Percentiles rank a stretch among this genome's conserved stretches.
Evolutionary conservation across 768 basidiomycete species (phyloP).

Genomic region (Pleurotus pulmonarius): DNA sequence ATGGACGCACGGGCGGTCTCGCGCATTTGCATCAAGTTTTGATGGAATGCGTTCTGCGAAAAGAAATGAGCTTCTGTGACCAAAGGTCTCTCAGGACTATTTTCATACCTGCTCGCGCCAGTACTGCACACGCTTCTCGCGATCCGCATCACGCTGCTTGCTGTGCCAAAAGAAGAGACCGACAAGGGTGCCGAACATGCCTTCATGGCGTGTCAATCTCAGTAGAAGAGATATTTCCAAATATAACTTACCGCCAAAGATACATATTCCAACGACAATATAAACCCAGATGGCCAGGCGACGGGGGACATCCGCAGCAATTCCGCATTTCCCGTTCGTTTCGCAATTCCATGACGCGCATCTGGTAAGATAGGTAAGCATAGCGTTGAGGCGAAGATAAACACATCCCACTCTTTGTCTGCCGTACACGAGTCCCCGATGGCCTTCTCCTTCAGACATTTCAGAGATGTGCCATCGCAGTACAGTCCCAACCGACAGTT

Average conservation of each 20-base stretch:
- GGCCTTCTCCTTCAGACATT: constrained; percentile 57
- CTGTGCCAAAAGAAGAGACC: constrained; percentile 69
- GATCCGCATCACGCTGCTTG: constrained; percentile 68
- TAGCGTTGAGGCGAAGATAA: background rate
- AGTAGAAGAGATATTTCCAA: too few relatives aligned
- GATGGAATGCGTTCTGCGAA: constrained; percentile 68
- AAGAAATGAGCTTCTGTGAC: background rate
- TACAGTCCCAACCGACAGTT: constrained; percentile 75
- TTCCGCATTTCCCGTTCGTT: constrained; percentile 56
- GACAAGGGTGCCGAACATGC: constrained; percentile 69
- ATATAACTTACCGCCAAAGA: constrained; percentile 58
- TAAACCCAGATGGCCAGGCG: constrained; percentile 71
- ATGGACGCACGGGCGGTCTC: constrained; percentile 69
- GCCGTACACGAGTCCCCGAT: constrained; percentile 56
- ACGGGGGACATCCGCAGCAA: constrained; percentile 52
- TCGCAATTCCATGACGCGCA: constrained; percentile 77
- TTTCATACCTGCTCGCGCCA: constrained; percentile 80
- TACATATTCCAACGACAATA: constrained; percentile 63
- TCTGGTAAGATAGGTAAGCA: constrained; percentile 32
- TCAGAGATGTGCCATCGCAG: constrained; percentile 59
- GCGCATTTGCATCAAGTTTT: constrained; percentile 77
- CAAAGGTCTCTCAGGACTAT: background rate
- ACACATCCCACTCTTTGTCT: constrained; percentile 41
- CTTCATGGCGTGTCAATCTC: constrained; percentile 29
- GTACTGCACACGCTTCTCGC: constrained; percentile 82